Base-by-base conservation (phyloP, 495 filamentous ascomycete genomes). In the Delitschia confertaspora region DNA sequence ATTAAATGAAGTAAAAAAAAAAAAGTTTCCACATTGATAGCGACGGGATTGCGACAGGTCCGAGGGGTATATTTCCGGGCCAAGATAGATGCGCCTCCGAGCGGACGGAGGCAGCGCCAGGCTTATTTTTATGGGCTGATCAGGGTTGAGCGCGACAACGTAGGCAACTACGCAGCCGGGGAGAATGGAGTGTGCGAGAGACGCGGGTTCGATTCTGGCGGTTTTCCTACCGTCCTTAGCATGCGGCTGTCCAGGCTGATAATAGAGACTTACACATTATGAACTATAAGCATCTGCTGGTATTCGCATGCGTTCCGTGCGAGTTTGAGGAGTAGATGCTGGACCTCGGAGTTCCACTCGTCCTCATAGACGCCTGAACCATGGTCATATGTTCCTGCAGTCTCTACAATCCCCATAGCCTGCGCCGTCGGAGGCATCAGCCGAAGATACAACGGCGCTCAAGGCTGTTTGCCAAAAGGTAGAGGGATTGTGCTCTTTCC, bases 321-420 rank as follows among this genome's bases (percentile, higher is more conserved):
- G 33, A 55, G 51, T 35, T 55, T 45, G 26, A 55, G 39, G 35
- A 55, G 51, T 25, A 34, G 46, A 30, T 41, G 51, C 27, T 55
- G 35, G 46, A 55, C 51, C 4, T 51, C 40, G 37, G 46, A 32
- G 23, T 55, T 55, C 51, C 41, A 55, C 4, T 55, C 46, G 24
- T 55, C 46, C 51, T 55, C 40, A 19, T 40, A 55, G 19, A 22
- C 34, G 5, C 51, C 51, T 19, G 32, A 29, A 8, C 51, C 39
- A 29, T 23, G 46, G 21, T 55, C 51, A 22, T 51, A 6, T 11
- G 42, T 50, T 32, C 46, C 29, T 55, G 14, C 41, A 8, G 29
- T 34, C 39, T 39, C 17, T 18, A 55, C 47, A 33, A 55, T 55
- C 2, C 27, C 23, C 31, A 32, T 2, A 27, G 50, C 29, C 3